Evolutionary conservation across 805 yeast genomes (phyloP), one percentile per base, ranked within the genome.

Genomic region (Kodamaea kakaduensis): DNA sequence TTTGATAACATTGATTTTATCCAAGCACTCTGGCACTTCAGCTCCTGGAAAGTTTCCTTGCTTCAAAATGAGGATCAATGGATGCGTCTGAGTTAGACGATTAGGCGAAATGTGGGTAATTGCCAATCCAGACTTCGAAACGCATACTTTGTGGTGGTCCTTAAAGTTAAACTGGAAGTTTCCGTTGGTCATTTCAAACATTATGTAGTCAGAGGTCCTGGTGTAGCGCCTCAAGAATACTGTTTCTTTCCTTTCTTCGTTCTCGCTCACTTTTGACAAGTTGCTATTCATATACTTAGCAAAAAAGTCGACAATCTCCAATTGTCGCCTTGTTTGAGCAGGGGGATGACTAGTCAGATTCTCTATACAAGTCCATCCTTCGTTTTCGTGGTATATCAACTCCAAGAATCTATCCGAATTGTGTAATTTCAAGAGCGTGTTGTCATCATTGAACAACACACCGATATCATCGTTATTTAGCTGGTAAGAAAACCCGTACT

Each of bases 401-500:
- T 78, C 80, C 75, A 84, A 75, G 48, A 82, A 77, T 48, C 78
- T 75, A 39, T 75, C 76, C 25, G 77, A 69, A 56, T 79, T 78
- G 37, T 73, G 71, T 48, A 81, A 67, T 58, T 86, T 81, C 40
- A 90, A 70, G 47, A 93, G 77, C 3, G 95, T 82, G 38, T 84
- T 80, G 13, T 85, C 84, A 50, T 86, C 90, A 47, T 86, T 85
- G 64, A 89, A 90, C 40, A 84, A 67, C 9, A 89, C 96, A 14
- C 97, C 97, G 46, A 87, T 84, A 45, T 84, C 84, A 41, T 90
- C 93, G 30, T 88, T 84, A 14, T 90, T 84, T 38, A 93, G 65
- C 55, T 93, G 96, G 58, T 90, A 93, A 4, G 96, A 85, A 54
- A 93, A 81, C 1, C 98, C 98, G 59, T 90, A 94, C 58, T 84